Percentiles rank a stretch among this genome's conserved stretches.
phyloP scores from a whole-genome alignment of 805 yeast genomes.

The Blastobotrys americana region DNA sequence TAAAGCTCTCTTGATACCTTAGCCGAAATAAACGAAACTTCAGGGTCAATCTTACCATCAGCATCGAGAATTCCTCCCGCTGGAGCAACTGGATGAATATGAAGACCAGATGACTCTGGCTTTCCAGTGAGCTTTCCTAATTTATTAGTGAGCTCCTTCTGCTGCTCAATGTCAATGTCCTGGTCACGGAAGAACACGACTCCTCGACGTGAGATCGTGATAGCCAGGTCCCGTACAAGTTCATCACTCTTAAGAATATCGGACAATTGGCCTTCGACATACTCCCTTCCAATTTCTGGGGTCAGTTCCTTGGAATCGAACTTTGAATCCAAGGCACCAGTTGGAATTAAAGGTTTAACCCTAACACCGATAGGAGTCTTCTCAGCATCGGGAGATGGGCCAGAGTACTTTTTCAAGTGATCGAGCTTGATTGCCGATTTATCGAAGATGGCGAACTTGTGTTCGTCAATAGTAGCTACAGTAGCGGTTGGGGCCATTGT shows the following conservation, averaged over 20 bases:
- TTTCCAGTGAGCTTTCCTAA: conserved; percentile 27
- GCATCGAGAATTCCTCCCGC: conserved; percentile 25
- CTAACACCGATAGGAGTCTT: conserved; percentile 11
- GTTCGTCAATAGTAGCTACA: neutral
- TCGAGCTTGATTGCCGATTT: conserved; percentile 3
- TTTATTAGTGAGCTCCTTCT: conserved; percentile 23
- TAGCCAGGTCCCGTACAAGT: conserved; percentile 38
- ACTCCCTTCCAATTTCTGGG: conserved; percentile 30
- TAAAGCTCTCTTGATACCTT: conserved; percentile 17
- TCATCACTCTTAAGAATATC: conserved; percentile 27
- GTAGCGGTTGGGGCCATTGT: neutral
- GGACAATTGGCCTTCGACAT: conserved; percentile 21
- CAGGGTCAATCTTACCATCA: conserved; percentile 27
- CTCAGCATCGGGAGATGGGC: conserved; percentile 26
- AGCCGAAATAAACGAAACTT: conserved; percentile 24
- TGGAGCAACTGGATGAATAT: conserved; percentile 30
- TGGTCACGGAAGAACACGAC: conserved; percentile 46
- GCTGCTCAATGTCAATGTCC: conserved; percentile 28
- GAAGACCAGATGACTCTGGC: conserved; percentile 26
- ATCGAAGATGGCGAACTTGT: conserved; percentile 4
- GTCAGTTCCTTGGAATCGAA: conserved; percentile 26
- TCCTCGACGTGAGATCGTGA: conserved; percentile 41
- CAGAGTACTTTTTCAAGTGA: conserved; percentile 10
- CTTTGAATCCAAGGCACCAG: conserved; percentile 24
- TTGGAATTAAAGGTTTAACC: conserved; percentile 20